Conservation (phyloP, 306 rosid genomes). For the Cotoneaster glaucophyllus region DNA sequence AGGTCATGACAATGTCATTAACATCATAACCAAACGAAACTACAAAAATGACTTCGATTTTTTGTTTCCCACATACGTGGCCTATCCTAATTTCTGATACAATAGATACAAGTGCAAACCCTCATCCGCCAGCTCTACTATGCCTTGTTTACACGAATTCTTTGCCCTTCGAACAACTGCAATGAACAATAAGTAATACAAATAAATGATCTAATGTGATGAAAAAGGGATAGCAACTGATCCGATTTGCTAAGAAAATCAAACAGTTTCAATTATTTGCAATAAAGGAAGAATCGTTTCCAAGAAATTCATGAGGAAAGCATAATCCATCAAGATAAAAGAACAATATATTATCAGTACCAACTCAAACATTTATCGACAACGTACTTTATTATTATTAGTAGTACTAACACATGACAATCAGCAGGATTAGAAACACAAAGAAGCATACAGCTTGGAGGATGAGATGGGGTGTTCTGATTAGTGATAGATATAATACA, state of each 20-base stretch:
- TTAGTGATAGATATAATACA: not conserved
- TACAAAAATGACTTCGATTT: not conserved
- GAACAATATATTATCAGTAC: not conserved
- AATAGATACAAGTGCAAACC: conserved; percentile 13
- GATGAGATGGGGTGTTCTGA: not conserved
- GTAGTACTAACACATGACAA: not conserved
- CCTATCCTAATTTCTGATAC: conserved; percentile 4
- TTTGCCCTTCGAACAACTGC: conserved; percentile 85
- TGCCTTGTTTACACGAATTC: conserved; percentile 84
- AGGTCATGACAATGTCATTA: not conserved
- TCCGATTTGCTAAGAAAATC: conserved; percentile 6
- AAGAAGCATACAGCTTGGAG: not conserved
- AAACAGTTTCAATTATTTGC: not conserved
- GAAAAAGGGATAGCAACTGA: conserved; percentile 5
- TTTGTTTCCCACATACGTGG: not conserved
- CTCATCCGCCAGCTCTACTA: conserved; percentile 16
- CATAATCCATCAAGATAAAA: not conserved
- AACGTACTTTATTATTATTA: not conserved
- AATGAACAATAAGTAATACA: conserved; percentile 9
- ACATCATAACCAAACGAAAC: not conserved
- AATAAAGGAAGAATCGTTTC: not conserved
- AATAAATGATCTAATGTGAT: conserved; percentile 1
- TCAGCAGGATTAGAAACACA: not conserved
- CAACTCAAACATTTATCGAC: not conserved
- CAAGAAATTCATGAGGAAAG: not conserved